phyloP scores from a whole-genome alignment of 495 filamentous ascomycete genomes.

The Hyaloscypha hepaticicola region DNA sequence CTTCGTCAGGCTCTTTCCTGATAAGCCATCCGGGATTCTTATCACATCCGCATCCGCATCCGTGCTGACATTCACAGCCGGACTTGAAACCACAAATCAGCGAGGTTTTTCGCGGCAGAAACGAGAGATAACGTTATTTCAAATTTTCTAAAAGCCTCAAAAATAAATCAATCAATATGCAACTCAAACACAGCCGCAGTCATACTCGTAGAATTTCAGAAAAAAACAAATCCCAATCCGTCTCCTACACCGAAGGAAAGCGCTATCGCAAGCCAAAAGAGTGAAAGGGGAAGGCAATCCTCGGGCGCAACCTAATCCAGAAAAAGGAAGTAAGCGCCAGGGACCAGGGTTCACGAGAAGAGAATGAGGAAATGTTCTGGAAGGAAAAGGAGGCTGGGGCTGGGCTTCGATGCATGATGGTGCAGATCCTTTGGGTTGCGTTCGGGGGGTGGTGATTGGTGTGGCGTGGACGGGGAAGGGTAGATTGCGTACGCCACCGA shows the following conservation, averaged over 20 bases:
- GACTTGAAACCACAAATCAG: not conserved
- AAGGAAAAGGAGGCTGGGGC: conserved; percentile 5
- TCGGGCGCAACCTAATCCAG: not conserved
- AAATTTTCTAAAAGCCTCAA: not conserved
- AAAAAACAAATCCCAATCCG: too few species aligned
- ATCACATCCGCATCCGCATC: conserved; percentile 1
- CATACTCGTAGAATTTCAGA: too few species aligned
- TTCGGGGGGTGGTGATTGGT: conserved; percentile 8
- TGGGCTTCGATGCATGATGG: conserved; percentile 1
- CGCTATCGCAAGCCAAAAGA: not conserved
- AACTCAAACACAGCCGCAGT: too few species aligned
- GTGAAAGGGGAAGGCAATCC: not conserved
- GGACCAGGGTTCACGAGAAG: not conserved
- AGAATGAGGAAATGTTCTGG: conserved; percentile 15
- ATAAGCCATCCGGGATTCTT: not conserved
- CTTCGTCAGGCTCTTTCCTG: too few species aligned
- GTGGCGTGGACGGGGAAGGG: not conserved
- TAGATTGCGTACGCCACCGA: not conserved
- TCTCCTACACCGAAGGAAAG: too few species aligned
- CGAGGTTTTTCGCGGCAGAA: not conserved
- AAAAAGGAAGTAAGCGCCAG: not conserved
- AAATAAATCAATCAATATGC: too few species aligned
- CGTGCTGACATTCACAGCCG: not conserved
- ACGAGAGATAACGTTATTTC: not conserved
- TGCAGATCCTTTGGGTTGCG: conserved; percentile 2